Percentiles rank a stretch among this genome's conserved stretches.
phyloP scores from a whole-genome alignment of 2,329 filamentous ascomycete genomes.

The Torrubiellomyces zombiae region DNA sequence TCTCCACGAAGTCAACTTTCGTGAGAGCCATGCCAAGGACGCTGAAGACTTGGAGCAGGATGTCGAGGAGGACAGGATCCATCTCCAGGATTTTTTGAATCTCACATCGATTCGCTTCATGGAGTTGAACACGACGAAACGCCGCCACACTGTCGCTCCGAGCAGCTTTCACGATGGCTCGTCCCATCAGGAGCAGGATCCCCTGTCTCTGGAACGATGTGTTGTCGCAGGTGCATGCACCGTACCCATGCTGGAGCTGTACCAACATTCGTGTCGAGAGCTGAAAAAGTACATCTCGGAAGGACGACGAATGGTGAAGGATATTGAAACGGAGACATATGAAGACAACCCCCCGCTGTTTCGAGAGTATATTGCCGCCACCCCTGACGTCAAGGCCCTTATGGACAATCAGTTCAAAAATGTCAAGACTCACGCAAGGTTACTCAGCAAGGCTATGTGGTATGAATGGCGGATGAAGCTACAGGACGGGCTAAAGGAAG shows the following conservation, averaged over 20 bases:
- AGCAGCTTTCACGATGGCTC: constrained; percentile 25
- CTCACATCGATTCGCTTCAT: constrained; percentile 97
- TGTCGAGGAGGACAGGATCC: constrained; percentile 45
- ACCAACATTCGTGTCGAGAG: constrained; percentile 89
- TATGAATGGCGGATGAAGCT: constrained; percentile 95
- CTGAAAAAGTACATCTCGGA: constrained; percentile 94
- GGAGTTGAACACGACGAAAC: constrained; percentile 92
- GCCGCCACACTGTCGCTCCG: constrained; percentile 65
- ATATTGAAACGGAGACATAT: constrained; percentile 77
- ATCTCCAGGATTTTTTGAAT: constrained; percentile 82
- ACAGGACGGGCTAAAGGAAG: constrained; percentile 63
- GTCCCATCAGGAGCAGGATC: constrained; percentile 26
- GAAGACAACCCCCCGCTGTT: constrained; percentile 86
- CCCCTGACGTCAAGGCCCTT: constrained; percentile 63
- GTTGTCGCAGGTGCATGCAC: constrained; percentile 84
- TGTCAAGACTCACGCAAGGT: constrained; percentile 78
- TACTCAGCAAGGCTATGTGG: constrained; percentile 92
- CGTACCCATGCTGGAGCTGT: constrained; percentile 82
- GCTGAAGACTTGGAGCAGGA: constrained; percentile 28
- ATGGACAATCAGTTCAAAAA: constrained; percentile 98
- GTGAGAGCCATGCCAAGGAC: constrained; percentile 23
- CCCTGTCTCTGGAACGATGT: constrained; percentile 52
- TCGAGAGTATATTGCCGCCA: constrained; percentile 74
- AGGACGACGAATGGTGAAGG: constrained; percentile 73
- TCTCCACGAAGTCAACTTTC: constrained; percentile 25